phyloP scores from a whole-genome alignment of 352 stramenopile genomes.

The Globisporangium parvum region DNA sequence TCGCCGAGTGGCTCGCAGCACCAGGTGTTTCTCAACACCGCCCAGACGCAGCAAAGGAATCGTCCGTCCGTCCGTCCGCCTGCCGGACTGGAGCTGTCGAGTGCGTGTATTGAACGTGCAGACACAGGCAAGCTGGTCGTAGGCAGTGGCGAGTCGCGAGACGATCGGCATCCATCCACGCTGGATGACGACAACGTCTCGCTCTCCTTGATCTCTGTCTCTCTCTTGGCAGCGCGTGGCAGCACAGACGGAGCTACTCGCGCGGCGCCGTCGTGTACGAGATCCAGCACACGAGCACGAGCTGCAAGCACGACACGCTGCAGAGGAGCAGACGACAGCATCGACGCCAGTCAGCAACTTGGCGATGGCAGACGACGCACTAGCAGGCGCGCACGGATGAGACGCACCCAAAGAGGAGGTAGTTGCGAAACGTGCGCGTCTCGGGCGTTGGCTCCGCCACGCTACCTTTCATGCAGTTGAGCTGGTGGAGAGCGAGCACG shows the following conservation, averaged over 20 bases:
- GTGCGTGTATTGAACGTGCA: slow-evolving; percentile 7
- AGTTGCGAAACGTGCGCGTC: slow-evolving; percentile 80
- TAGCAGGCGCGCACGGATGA: background rate
- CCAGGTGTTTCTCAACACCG: slow-evolving; percentile 88
- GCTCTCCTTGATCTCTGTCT: background rate
- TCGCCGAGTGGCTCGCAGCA: slow-evolving; percentile 17
- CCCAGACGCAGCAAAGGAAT: slow-evolving; percentile 34
- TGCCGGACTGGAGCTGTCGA: too few relatives aligned
- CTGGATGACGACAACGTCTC: too few relatives aligned
- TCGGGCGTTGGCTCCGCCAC: slow-evolving; percentile 67
- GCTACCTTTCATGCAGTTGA: slow-evolving; percentile 87
- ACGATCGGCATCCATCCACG: too few relatives aligned
- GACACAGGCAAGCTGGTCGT: too few relatives aligned
- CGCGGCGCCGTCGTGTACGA: slow-evolving; percentile 75
- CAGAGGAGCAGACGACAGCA: slow-evolving; percentile 2
- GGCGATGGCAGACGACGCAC: background rate
- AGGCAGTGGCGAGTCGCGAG: too few relatives aligned
- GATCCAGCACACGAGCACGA: slow-evolving; percentile 80
- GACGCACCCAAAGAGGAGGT: slow-evolving; percentile 75
- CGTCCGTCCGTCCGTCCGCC: too few relatives aligned
- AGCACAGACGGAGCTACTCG: slow-evolving; percentile 23
- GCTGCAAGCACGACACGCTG: slow-evolving; percentile 77
- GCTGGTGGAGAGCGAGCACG: slow-evolving; percentile 19
- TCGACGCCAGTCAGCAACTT: background rate
- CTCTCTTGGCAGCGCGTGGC: slow-evolving; percentile 6